Base-by-base conservation (phyloP, 2,329 filamentous ascomycete species). In the Epichloe baconii region DNA sequence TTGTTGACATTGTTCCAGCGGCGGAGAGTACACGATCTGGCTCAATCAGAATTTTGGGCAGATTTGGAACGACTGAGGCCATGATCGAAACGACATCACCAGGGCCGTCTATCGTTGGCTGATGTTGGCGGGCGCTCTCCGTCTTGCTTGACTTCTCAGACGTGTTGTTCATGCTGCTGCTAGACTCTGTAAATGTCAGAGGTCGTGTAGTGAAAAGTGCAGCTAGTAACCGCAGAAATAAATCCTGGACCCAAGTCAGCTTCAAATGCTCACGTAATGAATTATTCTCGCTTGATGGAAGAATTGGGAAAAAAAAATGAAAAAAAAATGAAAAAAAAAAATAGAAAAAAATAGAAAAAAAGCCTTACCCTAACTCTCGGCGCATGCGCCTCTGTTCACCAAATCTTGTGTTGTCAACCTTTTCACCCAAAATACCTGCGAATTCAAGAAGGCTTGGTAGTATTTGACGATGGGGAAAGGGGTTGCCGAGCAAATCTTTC, bases 321-420 rank as follows among this genome's bases (percentile, higher is more conserved):
- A 2, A 7, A 7, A 23, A 23, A 23, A 23, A 6, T n/a, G 1
- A 7, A 26, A 26, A 26, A 7, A 26, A 26, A 26, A 38, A 17
- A 17, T 17, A 17, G 17, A 7, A 7, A 26, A 26, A 26, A n/a
- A n/a, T n/a, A n/a, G n/a, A n/a, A 26, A 26, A 26, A 26, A 38
- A 1, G 11, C 77, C 85, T 68, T 74, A 91, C 88, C 23, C 87
- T 17, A 97, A 73, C 54, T 97, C 91, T 63, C 86, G 80, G 54
- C 90, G 81, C 88, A 96, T 95, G 66, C 85, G 89, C 48, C 83
- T 79, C 68, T 96, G 88, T 69, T 97, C 91, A 36, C 91, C 91
- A 68, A 96, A 97, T 60, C 90, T 96, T 12, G 91, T 98, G 59
- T 98, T 96, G 65, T 96, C 90, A 47, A 97, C 86, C 71, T 98